These are phyloP conservation scores for Pyrenochaeta sp. DNA, from an alignment of 2,329 filamentous ascomycete species.

Conservation along the genomic window DNA sequence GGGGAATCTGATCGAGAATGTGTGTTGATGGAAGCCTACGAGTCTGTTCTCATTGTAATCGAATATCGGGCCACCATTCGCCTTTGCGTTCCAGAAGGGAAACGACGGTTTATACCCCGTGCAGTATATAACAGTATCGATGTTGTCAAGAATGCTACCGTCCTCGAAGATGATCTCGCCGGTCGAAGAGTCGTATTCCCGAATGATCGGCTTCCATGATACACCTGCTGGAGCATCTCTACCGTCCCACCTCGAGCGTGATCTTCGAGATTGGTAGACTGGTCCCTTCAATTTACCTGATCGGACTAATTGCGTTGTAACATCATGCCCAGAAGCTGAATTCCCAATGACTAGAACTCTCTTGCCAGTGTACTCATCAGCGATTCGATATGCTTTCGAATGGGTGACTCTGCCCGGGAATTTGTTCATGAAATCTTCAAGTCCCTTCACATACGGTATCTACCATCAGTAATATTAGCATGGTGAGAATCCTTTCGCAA, in stretches of 20 bases:
- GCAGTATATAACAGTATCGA: conserved; percentile 44
- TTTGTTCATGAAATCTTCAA: conserved; percentile 64
- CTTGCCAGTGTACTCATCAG: conserved; percentile 17
- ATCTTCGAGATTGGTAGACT: conserved; percentile 63
- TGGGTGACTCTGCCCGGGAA: conserved; percentile 57
- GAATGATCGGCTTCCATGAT: conserved; percentile 64
- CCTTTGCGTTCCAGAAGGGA: conserved; percentile 58
- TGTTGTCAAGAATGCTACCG: conserved; percentile 24
- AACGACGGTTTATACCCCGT: conserved; percentile 54
- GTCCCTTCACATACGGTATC: conserved; percentile 58
- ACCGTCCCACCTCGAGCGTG: conserved; percentile 61
- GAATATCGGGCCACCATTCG: conserved; percentile 58
- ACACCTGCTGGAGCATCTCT: conserved; percentile 57
- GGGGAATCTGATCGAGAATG: conserved; percentile 50
- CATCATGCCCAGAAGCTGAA: conserved; percentile 44
- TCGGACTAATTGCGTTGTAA: conserved; percentile 32
- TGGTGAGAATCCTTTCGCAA: no score
- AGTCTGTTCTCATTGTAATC: conserved; percentile 60
- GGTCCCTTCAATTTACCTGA: conserved; percentile 48
- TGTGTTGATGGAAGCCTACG: conserved; percentile 52
- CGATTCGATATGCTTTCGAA: conserved; percentile 50
- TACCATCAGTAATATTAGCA: conserved; percentile 18
- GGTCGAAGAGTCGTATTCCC: conserved; percentile 45
- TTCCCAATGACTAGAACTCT: conserved; percentile 40
- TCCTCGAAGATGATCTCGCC: conserved; percentile 38